Conservation (phyloP, 257 asterid genomes). For the Solanum rostratum region DNA sequence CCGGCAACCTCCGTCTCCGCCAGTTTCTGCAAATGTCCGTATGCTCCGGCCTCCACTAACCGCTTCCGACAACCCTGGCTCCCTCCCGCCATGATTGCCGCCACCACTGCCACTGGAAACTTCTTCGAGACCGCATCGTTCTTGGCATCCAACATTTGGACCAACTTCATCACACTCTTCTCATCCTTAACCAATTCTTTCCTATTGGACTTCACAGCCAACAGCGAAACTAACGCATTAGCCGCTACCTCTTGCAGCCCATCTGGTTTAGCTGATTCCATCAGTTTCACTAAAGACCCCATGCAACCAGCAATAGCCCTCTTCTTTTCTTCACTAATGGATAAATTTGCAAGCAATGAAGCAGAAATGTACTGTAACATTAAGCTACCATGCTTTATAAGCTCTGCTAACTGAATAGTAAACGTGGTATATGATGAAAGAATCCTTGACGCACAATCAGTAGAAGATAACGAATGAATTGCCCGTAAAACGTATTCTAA, state of each 20-base stretch:
- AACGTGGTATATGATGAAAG: slow-evolving; percentile 58
- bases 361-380: slow-evolving; percentile 76
- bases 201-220: slow-evolving; percentile 54
- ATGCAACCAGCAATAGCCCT: slow-evolving; percentile 60
- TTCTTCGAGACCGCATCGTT: slow-evolving; percentile 60
- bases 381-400: slow-evolving; percentile 57
- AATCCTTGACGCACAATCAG: slow-evolving; percentile 44
- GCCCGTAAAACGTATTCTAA: slow-evolving; percentile 69
- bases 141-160: slow-evolving; percentile 68
- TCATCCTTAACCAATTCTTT: slow-evolving; percentile 80
- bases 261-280: slow-evolving; percentile 83
- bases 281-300: slow-evolving; percentile 65
- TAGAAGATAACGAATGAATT: slow-evolving; percentile 56
- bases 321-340: slow-evolving; percentile 63
- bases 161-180: slow-evolving; percentile 60
- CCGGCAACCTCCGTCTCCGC: slow-evolving; percentile 60
- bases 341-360: slow-evolving; percentile 58
- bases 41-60: slow-evolving; percentile 61
- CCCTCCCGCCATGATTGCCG: slow-evolving; percentile 71
- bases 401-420: slow-evolving; percentile 51
- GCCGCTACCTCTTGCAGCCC: slow-evolving; percentile 89
- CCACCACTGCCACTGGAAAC: slow-evolving; percentile 70
- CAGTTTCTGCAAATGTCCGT: slow-evolving; percentile 60
- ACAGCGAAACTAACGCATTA: slow-evolving; percentile 67
- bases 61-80: slow-evolving; percentile 82